Evolutionary conservation across 768 basidiomycete species (phyloP).

Genomic region (Rhodocollybia butyracea): DNA sequence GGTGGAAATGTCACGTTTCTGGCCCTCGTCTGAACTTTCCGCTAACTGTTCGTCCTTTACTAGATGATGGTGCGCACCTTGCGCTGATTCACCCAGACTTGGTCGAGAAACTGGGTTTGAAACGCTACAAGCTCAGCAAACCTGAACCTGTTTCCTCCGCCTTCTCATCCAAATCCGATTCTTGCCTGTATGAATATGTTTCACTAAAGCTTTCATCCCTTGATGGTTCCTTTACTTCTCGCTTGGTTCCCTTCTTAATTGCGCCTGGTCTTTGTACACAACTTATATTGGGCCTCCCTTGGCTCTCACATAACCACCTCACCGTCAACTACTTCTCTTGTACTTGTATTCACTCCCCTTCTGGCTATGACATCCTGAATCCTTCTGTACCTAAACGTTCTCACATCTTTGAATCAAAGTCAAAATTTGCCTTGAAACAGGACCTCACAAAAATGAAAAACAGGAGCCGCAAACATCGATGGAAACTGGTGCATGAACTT

Average conservation of each 20-base stretch:
- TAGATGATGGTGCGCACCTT: constrained; percentile 27
- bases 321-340: constrained; percentile 21
- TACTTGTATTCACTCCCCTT: constrained; percentile 13
- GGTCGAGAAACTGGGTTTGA: constrained; percentile 18
- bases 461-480: not conserved
- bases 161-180: not conserved
- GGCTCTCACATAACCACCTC: constrained; percentile 30
- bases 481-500: no score
- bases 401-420: not conserved
- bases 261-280: constrained; percentile 5
- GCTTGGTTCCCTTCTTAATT: not conserved
- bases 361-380: constrained; percentile 5
- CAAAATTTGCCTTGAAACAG: not conserved
- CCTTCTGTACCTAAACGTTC: not conserved
- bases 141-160: not conserved
- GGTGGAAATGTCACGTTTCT: not conserved
- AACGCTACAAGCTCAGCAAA: not conserved
- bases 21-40: not conserved
- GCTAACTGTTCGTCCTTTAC: constrained; percentile 12
- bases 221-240: not conserved
- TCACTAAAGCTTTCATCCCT: not conserved
- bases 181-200: constrained; percentile 4
- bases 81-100: constrained; percentile 27
- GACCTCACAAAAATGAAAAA: not conserved
- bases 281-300: constrained; percentile 32